Base-by-base conservation (phyloP, 805 yeast genomes). In the Candida stauntonica region DNA sequence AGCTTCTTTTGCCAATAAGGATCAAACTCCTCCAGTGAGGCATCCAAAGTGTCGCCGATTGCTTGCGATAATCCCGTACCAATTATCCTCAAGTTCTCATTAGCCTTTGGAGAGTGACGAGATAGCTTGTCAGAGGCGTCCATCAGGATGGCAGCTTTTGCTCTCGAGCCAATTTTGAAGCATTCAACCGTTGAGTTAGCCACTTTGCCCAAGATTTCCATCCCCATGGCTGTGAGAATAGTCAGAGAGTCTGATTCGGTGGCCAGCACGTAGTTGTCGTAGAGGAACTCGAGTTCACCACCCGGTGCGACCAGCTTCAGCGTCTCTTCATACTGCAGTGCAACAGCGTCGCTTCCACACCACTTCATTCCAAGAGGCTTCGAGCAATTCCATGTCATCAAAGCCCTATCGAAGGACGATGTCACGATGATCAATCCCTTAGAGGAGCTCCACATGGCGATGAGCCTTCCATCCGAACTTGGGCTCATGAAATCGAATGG, bases 281-380 rank as follows among this genome's bases (percentile, higher is more conserved):
- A 71, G 48, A 68, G 81, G 60, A 73, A 81, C 34, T 73, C 75
- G 35, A 80, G 56, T 43, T 48, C 33, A 45, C 73, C 78, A 9
- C 77, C 74, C 0, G 95, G 91, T 0, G 94, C 95, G 26, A 81
- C 68, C 13, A 89, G 55, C 43, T 73, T 72, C 19, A 87, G 51
- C 36, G 82, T 87, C 48, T 82, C 91, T 3, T 71, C 64, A 43
- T 61, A 62, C 1, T 77, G 64, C n/a, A 77, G 62, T 0, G 80
- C 78, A 1, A 89, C 77, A 0, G 93, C 86, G 60, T 87, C 95
- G 48, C 81, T 77, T 0, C 91, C 86, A 55, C 96, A 82, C 98
- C 97, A 93, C 41, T 69, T 70, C 15, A 85, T 43, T 8, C 31
- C 26, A 17, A 29, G 12, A 1, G 45, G 46, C 12, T 17, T 28